phyloP scores from a whole-genome alignment of 371 early-diverging fungal genomes.

The Haplosporangium sp. region DNA sequence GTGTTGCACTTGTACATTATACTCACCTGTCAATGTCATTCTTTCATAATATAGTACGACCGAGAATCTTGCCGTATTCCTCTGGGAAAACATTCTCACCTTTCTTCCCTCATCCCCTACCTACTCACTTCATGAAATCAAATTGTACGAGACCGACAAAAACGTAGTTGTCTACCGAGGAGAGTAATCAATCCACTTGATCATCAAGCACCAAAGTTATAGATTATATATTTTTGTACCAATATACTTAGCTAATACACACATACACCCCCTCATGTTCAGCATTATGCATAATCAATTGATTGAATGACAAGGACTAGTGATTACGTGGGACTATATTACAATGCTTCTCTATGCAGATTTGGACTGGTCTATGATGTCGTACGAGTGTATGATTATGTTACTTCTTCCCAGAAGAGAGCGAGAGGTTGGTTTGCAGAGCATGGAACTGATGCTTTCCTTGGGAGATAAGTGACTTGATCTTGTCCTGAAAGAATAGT shows the following conservation, averaged over 20 bases:
- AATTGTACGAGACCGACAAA: conserved; percentile 79
- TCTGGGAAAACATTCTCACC: conserved; percentile 76
- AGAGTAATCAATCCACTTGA: conserved; percentile 56
- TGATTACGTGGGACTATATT: background rate
- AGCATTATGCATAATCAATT: background rate
- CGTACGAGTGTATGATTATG: background rate
- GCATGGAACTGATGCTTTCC: conserved; percentile 74
- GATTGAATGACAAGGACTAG: background rate
- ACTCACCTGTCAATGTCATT: background rate
- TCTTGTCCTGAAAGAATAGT: conserved; percentile 58
- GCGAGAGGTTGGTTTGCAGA: conserved; percentile 58
- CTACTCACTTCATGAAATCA: conserved; percentile 70
- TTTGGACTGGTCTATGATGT: background rate
- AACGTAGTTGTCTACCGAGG: conserved; percentile 83
- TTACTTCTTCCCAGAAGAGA: conserved; percentile 37
- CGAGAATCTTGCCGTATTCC: conserved; percentile 89
- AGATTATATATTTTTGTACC: conserved; percentile 1
- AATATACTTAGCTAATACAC: conserved; percentile 12
- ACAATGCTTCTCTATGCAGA: background rate
- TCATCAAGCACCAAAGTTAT: background rate
- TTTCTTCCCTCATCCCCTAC: conserved; percentile 58
- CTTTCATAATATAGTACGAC: conserved; percentile 72
- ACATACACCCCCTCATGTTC: background rate
- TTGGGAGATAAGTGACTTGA: conserved; percentile 64
- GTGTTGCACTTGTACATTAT: background rate